Base-by-base conservation (phyloP, 768 basidiomycete species). In the Dioszegia aurantiaca region DNA sequence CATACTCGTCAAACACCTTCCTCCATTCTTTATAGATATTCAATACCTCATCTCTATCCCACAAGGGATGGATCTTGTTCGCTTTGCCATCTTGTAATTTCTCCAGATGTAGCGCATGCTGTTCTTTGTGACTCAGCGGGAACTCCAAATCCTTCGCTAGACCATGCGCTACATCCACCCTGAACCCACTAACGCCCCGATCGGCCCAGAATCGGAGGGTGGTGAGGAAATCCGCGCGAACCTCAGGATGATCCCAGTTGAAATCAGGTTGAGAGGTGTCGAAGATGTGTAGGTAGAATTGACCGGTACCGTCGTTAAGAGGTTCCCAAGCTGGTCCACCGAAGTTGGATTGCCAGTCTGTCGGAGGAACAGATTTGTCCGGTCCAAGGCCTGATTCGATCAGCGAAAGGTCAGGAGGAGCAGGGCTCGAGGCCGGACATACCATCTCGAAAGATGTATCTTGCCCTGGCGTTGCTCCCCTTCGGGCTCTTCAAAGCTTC, bases 361-460 rank as follows among this genome's bases (percentile, higher is more conserved):
- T 55, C 2, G 70, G 70, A 2, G 70, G 65, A 33, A 61, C 42
- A 19, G 52, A 45, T 33, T 69, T 62, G 54, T 67, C 56, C 2
- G 62, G 55, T 0, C 70, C 70, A 17, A 63, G 57, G 16, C 64
- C 68, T 66, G 28, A 17, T 33, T n/a, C n/a, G n/a, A n/a, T n/a
- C n/a, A n/a, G n/a, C n/a, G n/a, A n/a, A n/a, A 47, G 19, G 40
- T 33, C 24, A 33, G 51, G 37, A 51, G 21, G 44, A 10, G 3
- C 8, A 19, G 47, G 42, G 28, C 23, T 4, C 4, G 36, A 39
- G 14, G 44, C 23, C 17, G 26, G 9, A 60, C 68, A 45, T 14
- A 65, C 70, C 70, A 60, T 72, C 70, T 26, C 63, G 56, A 63
- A 72, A 72, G 53, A 69, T 67, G 55, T 63, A 72, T 21, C 63